Base-by-base conservation (phyloP, 768 basidiomycete species). In the Lentinus brumalis region DNA sequence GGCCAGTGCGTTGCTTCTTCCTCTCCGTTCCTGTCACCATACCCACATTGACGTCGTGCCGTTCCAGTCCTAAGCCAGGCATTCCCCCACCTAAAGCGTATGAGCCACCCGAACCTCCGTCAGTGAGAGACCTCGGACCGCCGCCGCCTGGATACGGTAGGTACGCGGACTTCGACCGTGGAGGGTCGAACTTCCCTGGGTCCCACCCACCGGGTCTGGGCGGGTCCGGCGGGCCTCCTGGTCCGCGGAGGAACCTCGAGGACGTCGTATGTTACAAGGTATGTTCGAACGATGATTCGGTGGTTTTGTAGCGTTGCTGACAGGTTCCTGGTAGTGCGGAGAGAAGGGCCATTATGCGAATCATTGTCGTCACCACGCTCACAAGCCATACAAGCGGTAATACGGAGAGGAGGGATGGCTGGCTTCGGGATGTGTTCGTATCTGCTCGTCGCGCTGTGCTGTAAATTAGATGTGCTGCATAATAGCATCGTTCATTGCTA, bases 271-370 rank as follows among this genome's bases (percentile, higher is more conserved):
- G 94, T 70, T 93, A 94, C 80, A 95, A 92, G 84, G 90, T 87
- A 71, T 59, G 80, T 67, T 30, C 12, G 46, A 29, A 9, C 21
- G 26, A 12, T 29, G 21, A 12, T 12, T 49, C 21, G 59, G 50
- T 52, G 6, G 7, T 9, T 40, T 31, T 10, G 16, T 39, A 39
- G 15, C 46, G 32, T 40, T 35, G 57, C 31, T 57, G 54, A 54
- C 51, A 58, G 53, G 38, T 66, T 58, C 56, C 52, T 58, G 65
- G 5, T 63, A 94, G 88, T 97, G 95, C 69, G 92, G 92, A 40
- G 88, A 93, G 73, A 89, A 90, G 66, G 96, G 96, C 1, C 96
- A 98, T 71, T 96, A 96, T 70, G 96, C 96, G 18, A 96, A 97
- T 71, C 87, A 92, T 67, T 97, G 96, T 74, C 95, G 95, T 73